phyloP scores from a whole-genome alignment of 495 filamentous ascomycete genomes.

The Patellaria atrata region DNA sequence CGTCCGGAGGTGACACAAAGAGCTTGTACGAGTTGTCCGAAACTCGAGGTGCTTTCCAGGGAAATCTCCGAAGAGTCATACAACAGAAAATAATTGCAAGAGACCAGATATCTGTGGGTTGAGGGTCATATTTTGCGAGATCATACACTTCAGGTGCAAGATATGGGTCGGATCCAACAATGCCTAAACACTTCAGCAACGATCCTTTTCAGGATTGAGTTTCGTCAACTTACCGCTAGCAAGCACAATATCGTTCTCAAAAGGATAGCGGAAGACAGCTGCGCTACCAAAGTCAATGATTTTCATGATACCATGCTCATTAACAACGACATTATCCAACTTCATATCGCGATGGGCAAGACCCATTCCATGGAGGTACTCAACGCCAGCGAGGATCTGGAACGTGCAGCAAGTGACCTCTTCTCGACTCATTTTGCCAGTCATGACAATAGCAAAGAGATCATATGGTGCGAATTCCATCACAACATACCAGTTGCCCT shows the following conservation, averaged over 20 bases:
- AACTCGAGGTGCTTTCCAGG: constrained; percentile 89
- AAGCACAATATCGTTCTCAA: constrained; percentile 79
- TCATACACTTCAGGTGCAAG: constrained; percentile 95
- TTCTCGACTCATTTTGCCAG: constrained; percentile 88
- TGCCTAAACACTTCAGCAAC: constrained; percentile 40
- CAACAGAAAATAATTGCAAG: constrained; percentile 98
- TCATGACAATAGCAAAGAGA: constrained; percentile 98
- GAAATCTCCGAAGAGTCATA: constrained; percentile 91
- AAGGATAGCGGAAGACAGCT: constrained; percentile 92
- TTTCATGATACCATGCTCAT: constrained; percentile 97
- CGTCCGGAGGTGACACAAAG: constrained; percentile 65
- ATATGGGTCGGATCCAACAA: constrained; percentile 96
- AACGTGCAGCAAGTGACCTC: constrained; percentile 84
- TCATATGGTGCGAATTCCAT: constrained; percentile 99
- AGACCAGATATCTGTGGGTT: constrained; percentile 93
- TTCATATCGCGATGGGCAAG: constrained; percentile 93
- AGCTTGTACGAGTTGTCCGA: constrained; percentile 90
- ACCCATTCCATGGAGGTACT: constrained; percentile 94
- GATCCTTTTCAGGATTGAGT: not conserved
- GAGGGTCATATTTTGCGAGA: constrained; percentile 84
- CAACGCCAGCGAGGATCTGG: constrained; percentile 91
- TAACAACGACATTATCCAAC: constrained; percentile 96
- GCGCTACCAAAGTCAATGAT: constrained; percentile 98
- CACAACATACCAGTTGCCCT: constrained; percentile 91
- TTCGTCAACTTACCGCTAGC: constrained; percentile 58